Percentiles rank a stretch among this genome's conserved stretches.
These are phyloP conservation scores for Serendipita vermifera DNA, from an alignment of 768 basidiomycete species.

Conservation along the genomic window DNA sequence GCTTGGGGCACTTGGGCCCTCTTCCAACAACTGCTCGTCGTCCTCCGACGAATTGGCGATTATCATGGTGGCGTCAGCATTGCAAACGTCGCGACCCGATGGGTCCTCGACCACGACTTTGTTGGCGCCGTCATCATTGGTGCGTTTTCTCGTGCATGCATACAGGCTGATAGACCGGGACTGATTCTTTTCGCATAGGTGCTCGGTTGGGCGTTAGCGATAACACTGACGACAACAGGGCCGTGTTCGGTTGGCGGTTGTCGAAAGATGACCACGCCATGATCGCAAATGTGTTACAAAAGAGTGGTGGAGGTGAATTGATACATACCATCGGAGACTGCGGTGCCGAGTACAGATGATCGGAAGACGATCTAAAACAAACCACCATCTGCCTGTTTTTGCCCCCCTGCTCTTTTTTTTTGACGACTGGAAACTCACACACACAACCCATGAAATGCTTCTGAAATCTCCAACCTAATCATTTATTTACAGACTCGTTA, in stretches of 20 bases:
- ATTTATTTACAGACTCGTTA: no score
- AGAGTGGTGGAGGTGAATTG: conserved; percentile 48
- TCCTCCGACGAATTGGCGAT: conserved; percentile 52
- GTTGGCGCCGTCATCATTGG: conserved; percentile 75
- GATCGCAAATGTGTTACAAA: conserved; percentile 51
- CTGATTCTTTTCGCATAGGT: conserved; percentile 29
- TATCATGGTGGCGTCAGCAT: conserved; percentile 49
- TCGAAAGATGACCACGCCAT: conserved; percentile 40
- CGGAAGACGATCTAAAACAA: no score
- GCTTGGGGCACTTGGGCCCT: conserved; percentile 70
- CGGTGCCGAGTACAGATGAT: conserved; percentile 66
- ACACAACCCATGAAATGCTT: no score
- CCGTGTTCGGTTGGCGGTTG: conserved; percentile 46
- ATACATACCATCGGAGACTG: conserved; percentile 68
- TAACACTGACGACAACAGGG: conserved; percentile 54
- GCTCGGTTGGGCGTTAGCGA: conserved; percentile 63
- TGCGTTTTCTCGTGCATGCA: conserved; percentile 19
- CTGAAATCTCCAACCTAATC: no score
- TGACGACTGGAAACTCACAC: no score
- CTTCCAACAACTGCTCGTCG: conserved; percentile 51
- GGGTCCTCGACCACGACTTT: conserved; percentile 66
- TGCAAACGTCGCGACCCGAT: conserved; percentile 67
- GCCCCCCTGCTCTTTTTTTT: no score
- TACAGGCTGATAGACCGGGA: conserved; percentile 6
- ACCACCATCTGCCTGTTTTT: no score